Base-by-base conservation (phyloP, 164 flowering plant genomes). In the Akebia trifoliata region DNA sequence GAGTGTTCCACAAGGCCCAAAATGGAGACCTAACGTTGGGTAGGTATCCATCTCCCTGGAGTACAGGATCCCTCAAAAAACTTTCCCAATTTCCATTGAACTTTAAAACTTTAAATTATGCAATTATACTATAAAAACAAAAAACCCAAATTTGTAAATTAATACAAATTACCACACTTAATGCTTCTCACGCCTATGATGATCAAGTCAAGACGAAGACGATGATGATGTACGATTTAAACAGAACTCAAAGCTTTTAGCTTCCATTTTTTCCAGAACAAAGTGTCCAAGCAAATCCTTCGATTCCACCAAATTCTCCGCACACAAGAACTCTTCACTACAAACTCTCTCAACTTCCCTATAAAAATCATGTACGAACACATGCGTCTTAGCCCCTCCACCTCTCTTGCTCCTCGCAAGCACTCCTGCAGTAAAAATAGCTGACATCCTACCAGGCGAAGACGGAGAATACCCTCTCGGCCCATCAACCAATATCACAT, bases 381-480 rank as follows among this genome's bases (percentile, higher is more conserved):
- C 79, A 55, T 93, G 86, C 0, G 99, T 90, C 68, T 75, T 77
- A 0, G 69, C 64, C 14, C 51, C 75, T 4, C 80, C 82, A 0
- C 78, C 76, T 54, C 67, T 84, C 66, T 81, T 87, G 77, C 93
- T 87, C 69, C 99, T 66, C 9, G 97, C 96, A 11, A 93, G 74
- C 28, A 93, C 97, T 1, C 79, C 87, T 1, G 99, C 83, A 0
- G 96, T 90, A 78, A 85, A 93, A 9, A 93, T 86, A 8, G 95
- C 70, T 12, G 85, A 69, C 86, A 86, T 87, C 56, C 99, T 47
- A 0, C 99, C 93, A 0, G 99, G 97, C 5, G 83, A 83, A 11
- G 78, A 79, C 3, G 79, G 77, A 67, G 77, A 81, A 59, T 83
- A 84, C 17, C 96, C 95, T 0, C 96, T 59, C 0, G 97, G 99